Conservation (phyloP, 441 rosid species). For the Erysimum pusillum region DNA sequence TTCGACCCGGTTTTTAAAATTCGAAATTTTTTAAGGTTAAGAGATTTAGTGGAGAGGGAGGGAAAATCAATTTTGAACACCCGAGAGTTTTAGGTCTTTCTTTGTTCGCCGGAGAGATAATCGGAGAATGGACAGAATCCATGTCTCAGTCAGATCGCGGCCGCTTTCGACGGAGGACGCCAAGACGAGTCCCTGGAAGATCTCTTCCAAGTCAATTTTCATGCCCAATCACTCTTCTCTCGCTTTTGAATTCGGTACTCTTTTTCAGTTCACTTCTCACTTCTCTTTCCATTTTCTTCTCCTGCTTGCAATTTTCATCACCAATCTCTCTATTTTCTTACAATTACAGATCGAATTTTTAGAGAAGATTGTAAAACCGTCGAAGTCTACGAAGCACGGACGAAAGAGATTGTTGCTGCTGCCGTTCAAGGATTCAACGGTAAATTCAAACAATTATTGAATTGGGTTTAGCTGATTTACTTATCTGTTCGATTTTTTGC, state of each 20-base stretch:
- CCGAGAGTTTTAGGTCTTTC: constrained; percentile 40
- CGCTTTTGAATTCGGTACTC: constrained; percentile 81
- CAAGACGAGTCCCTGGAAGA: constrained; percentile 81
- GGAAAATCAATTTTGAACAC: constrained; percentile 40
- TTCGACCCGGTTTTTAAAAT: constrained; percentile 31
- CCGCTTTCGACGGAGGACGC: constrained; percentile 88
- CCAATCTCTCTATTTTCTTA: background rate
- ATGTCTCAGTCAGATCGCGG: constrained; percentile 84
- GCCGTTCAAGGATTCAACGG: constrained; percentile 96
- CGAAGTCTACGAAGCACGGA: constrained; percentile 79
- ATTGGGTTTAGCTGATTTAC: constrained; percentile 17
- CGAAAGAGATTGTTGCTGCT: constrained; percentile 78
- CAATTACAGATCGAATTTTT: constrained; percentile 64
- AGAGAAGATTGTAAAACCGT: constrained; percentile 72
- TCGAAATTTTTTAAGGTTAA: constrained; percentile 11
- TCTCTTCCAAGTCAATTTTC: constrained; percentile 73
- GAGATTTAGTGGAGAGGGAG: constrained; percentile 31
- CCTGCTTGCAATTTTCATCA: background rate
- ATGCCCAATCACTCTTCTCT: constrained; percentile 62
- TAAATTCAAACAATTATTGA: constrained; percentile 23
- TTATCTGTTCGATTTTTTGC: background rate
- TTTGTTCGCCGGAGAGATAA: constrained; percentile 37
- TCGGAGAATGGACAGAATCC: constrained; percentile 82
- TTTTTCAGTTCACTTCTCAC: background rate
- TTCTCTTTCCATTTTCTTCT: background rate